These are phyloP conservation scores for Lithocarpus polystachyus DNA, from an alignment of 306 rosid species.

Conservation along the genomic window DNA sequence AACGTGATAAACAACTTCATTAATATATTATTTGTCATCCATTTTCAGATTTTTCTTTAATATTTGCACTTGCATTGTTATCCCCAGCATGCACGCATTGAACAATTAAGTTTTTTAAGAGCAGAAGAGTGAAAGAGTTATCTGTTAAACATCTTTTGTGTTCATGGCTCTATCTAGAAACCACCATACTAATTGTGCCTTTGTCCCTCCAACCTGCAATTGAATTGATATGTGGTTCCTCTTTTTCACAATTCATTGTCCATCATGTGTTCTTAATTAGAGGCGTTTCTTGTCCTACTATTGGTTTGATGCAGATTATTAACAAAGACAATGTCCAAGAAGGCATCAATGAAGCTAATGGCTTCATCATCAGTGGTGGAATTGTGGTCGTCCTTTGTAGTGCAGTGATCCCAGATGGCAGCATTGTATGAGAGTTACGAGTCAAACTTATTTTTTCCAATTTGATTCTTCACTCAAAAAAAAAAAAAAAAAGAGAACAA, in stretches of 20 bases:
- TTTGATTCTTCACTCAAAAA: too few relatives aligned
- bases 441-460: too few relatives aligned
- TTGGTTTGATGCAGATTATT: slow-evolving; percentile 26
- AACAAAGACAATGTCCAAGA: slow-evolving; percentile 36
- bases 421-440: slow-evolving; percentile 15
- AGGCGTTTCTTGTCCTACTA: neutral
- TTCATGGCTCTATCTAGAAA: too few relatives aligned
- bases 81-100: neutral
- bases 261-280: neutral
- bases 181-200: too few relatives aligned
- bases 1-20: too few relatives aligned
- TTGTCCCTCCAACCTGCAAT: too few relatives aligned
- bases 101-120: neutral
- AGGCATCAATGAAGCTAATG: slow-evolving; percentile 29
- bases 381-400: slow-evolving; percentile 27
- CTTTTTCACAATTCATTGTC: neutral
- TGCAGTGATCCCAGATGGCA: slow-evolving; percentile 32
- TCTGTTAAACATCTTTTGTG: neutral
- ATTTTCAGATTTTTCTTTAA: neutral
- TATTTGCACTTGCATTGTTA: neutral
- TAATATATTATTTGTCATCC: too few relatives aligned
- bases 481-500: neutral
- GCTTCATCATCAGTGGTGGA: slow-evolving; percentile 33
- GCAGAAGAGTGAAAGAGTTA: neutral
- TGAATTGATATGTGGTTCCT: neutral